Evolutionary conservation across 768 basidiomycete species (phyloP).

Genomic region (Tulasnella sp.): DNA sequence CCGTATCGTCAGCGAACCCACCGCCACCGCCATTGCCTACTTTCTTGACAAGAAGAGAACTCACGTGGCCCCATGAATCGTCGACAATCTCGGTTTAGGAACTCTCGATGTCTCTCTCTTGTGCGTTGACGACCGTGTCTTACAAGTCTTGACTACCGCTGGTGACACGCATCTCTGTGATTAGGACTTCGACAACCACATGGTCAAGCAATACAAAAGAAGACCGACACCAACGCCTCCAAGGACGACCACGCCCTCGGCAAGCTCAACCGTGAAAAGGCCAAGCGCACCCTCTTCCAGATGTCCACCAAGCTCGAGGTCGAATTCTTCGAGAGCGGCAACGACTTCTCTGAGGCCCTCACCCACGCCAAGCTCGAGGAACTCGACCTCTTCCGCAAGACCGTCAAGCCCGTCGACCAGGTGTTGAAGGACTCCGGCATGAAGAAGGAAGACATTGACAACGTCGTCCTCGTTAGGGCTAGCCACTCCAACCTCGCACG

Average conservation of each 20-base stretch:
- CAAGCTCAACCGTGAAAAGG: constrained; percentile 89
- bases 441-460: constrained; percentile 95
- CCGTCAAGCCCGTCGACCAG: constrained; percentile 99
- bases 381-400: constrained; percentile 98
- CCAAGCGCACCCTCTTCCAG: constrained; percentile 92
- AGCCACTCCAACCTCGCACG: too few relatives aligned
- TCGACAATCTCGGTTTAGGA: constrained; percentile 97
- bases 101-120: constrained; percentile 98
- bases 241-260: constrained; percentile 79
- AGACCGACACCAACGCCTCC: constrained; percentile 79
- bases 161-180: constrained; percentile 95
- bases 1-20: constrained; percentile 97
- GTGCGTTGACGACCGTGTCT: constrained; percentile 89
- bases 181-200: constrained; percentile 92
- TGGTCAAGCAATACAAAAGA: constrained; percentile 89
- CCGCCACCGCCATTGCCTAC: constrained; percentile 96
- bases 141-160: constrained; percentile 84
- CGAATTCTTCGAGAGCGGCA: constrained; percentile 91
- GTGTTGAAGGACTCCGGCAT: constrained; percentile 96
- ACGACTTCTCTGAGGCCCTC: constrained; percentile 95
- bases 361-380: constrained; percentile 99
- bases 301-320: constrained; percentile 91
- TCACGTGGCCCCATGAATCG: constrained; percentile 57
- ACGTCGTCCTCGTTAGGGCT: constrained; percentile 83
- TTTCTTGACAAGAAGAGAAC: constrained; percentile 93